Percentiles rank a stretch among this genome's conserved stretches.
These are phyloP conservation scores for Fusarium graminum DNA, from an alignment of 2,329 filamentous ascomycete species.

Conservation along the genomic window DNA sequence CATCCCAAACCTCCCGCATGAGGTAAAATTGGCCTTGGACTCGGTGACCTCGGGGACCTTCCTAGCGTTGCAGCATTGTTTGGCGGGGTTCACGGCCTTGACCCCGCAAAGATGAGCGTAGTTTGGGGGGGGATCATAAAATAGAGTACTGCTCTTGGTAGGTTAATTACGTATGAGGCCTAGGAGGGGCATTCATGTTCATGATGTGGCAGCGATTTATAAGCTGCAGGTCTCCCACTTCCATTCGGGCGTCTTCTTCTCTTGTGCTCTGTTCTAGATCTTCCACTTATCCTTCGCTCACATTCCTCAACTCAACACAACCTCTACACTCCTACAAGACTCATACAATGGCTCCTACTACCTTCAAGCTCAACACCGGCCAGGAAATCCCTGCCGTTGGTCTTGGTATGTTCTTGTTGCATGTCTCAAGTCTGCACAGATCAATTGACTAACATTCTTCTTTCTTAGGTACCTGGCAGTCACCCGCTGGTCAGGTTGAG, in stretches of 20 bases:
- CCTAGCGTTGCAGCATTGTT: conserved; percentile 13
- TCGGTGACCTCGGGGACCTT: conserved; percentile 12
- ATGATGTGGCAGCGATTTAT: conserved; percentile 42
- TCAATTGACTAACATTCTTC: conserved; percentile 22
- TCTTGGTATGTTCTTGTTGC: conserved; percentile 62
- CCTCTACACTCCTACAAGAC: conserved; percentile 14
- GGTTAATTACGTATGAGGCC: conserved; percentile 15
- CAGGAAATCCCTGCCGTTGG: conserved; percentile 73
- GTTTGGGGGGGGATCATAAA: conserved; percentile 28
- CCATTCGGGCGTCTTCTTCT: conserved; percentile 6
- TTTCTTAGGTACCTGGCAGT: conserved; percentile 73
- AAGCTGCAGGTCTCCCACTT: conserved; percentile 33
- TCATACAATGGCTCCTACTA: conserved; percentile 64
- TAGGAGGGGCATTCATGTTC: conserved; percentile 22
- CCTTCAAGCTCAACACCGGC: conserved; percentile 75
- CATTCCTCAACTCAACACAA: conserved; percentile 3
- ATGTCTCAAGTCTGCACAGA: not conserved
- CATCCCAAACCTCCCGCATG: conserved; percentile 39
- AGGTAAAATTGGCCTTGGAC: conserved; percentile 15
- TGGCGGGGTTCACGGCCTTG: conserved; percentile 44
- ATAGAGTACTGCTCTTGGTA: conserved; percentile 5
- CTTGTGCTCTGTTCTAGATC: conserved; percentile 24
- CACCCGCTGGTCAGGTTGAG: conserved; percentile 68
- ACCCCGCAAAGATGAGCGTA: conserved; percentile 45
- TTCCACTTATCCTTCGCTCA: conserved; percentile 10